Percentiles rank a stretch among this genome's conserved stretches.
These are phyloP conservation scores for Phylloporus sp. DNA, from an alignment of 768 basidiomycete species.

Conservation along the genomic window DNA sequence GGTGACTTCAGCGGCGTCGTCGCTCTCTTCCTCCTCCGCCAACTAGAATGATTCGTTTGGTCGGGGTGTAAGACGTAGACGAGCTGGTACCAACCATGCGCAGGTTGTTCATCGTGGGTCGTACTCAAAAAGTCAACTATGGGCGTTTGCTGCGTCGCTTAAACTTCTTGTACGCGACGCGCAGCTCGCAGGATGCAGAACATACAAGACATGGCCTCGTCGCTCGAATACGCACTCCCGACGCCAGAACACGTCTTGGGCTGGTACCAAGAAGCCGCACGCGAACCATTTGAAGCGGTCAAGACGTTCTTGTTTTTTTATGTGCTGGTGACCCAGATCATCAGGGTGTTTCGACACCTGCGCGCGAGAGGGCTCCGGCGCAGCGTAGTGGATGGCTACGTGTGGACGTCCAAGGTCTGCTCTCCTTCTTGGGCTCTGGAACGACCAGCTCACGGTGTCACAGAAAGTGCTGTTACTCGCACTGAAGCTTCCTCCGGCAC, in stretches of 20 bases:
- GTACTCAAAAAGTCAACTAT: too few species aligned
- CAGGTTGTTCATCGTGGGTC: slow-evolving; percentile 39
- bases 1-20: slow-evolving; percentile 74
- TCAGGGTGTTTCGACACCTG: slow-evolving; percentile 32
- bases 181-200: slow-evolving; percentile 4
- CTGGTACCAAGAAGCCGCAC: slow-evolving; percentile 14
- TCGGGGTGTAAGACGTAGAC: not conserved
- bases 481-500: slow-evolving; percentile 58
- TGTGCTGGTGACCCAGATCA: slow-evolving; percentile 24
- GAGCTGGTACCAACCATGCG: slow-evolving; percentile 47
- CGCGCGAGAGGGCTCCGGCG: slow-evolving; percentile 34
- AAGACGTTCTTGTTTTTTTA: slow-evolving; percentile 37
- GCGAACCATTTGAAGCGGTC: slow-evolving; percentile 23
- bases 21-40: slow-evolving; percentile 71
- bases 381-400: slow-evolving; percentile 26
- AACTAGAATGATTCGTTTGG: slow-evolving; percentile 41
- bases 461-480: slow-evolving; percentile 55
- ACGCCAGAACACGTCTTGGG: slow-evolving; percentile 6
- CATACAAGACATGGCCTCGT: slow-evolving; percentile 2
- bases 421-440: not conserved
- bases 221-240: slow-evolving; percentile 6
- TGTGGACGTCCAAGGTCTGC: slow-evolving; percentile 25
- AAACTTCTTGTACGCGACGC: not conserved
- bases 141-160: not conserved
- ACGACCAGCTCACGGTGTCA: not conserved